Evolutionary conservation across 116 monocot species (phyloP).

Genomic region (Cymodocea nodosa): DNA sequence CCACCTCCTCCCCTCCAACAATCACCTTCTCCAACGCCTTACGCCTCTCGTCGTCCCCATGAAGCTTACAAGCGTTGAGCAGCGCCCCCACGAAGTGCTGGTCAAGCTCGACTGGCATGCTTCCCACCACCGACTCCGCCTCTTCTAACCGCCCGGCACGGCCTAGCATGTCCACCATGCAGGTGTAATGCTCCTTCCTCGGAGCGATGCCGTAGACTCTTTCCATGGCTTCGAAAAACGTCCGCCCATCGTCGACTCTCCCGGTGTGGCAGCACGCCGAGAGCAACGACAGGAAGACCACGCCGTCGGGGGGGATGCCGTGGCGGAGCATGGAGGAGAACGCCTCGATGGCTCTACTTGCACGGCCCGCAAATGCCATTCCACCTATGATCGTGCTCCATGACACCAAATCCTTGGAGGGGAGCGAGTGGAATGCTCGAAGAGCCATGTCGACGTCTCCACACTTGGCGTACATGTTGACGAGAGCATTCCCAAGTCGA

Average conservation of each 20-base stretch:
- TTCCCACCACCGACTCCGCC: conserved; percentile 13
- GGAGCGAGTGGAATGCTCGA: conserved; percentile 20
- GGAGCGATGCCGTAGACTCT: neutral
- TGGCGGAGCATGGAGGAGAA: conserved; percentile 12
- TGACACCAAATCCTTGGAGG: conserved; percentile 2
- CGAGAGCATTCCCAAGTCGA: conserved; percentile 6
- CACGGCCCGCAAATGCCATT: conserved; percentile 10
- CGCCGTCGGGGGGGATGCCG: conserved; percentile 1
- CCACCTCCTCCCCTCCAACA: neutral
- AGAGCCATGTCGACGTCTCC: conserved; percentile 10
- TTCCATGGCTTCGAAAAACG: conserved; percentile 11
- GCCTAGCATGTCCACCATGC: conserved; percentile 12
- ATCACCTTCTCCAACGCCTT: neutral
- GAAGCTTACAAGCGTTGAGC: conserved; percentile 24
- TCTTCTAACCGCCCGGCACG: conserved; percentile 1
- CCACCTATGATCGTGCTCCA: conserved; percentile 16
- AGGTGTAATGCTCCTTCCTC: neutral
- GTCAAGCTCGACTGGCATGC: conserved; percentile 15
- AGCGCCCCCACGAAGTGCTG: conserved; percentile 54
- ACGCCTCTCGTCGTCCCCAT: conserved; percentile 2
- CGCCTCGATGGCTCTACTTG: neutral
- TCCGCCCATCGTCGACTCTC: conserved; percentile 8
- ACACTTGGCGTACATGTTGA: conserved; percentile 17
- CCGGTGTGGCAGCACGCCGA: conserved; percentile 11
- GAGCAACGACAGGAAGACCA: conserved; percentile 4